phyloP scores from a whole-genome alignment of 345 rosid genomes.

The Brassica napus region Da-Ae NC_063447.1:13608501-13609000 shows the following conservation, averaged over 20 bases:
- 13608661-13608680: background rate
- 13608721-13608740: background rate
- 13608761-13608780: background rate
- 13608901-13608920: background rate
- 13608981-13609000: background rate
- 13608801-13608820: background rate
- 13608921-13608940: background rate
- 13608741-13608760: background rate
- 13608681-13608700: background rate
- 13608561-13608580: no score
- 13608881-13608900: background rate
- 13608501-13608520: no score
- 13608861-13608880: background rate
- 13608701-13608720: background rate
- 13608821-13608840: no score
- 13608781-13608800: background rate
- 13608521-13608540: no score
- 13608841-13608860: background rate
- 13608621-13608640: background rate
- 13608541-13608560: no score
- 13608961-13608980: background rate
- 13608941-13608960: background rate
- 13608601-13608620: background rate
- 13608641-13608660: background rate
- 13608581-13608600: background rate